Percentiles rank a stretch among this genome's conserved stretches.
phyloP scores from a whole-genome alignment of 495 filamentous ascomycete genomes.

The Xanthoparmelia taractica region DNA sequence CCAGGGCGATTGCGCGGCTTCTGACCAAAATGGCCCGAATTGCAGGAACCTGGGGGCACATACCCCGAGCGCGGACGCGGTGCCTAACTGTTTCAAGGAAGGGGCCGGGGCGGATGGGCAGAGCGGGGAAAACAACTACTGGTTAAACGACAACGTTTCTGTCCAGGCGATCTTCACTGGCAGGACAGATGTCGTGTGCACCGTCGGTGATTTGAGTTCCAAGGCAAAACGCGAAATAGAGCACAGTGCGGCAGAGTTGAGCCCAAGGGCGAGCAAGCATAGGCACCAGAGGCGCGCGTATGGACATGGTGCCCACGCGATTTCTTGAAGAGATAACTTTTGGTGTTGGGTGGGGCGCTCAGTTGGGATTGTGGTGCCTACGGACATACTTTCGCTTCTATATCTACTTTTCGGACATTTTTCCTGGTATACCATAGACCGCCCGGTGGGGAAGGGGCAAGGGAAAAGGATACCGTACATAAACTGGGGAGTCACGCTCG shows the following conservation, averaged over 20 bases:
- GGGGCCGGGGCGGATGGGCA: neutral
- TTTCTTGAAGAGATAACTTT: neutral
- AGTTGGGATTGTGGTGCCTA: neutral
- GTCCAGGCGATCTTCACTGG: neutral
- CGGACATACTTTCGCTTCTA: conserved; percentile 4
- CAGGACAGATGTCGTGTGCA: neutral
- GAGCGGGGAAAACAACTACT: neutral
- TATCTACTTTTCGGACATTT: neutral
- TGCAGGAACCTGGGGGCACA: neutral
- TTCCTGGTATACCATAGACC: neutral
- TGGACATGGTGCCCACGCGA: neutral
- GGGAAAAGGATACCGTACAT: neutral
- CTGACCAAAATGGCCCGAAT: neutral
- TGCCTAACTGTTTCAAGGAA: neutral
- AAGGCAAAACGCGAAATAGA: neutral
- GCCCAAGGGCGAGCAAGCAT: neutral
- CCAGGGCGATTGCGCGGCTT: neutral
- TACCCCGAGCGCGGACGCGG: neutral
- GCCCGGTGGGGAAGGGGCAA: neutral
- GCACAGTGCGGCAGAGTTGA: neutral
- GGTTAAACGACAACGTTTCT: neutral
- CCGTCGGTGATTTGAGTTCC: neutral
- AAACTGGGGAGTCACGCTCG: neutral
- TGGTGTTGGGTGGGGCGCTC: neutral
- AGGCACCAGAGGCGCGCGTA: neutral